Evolutionary conservation across 2,329 filamentous ascomycete genomes (phyloP).

Genomic region (Hansfordia pulvinata): DNA sequence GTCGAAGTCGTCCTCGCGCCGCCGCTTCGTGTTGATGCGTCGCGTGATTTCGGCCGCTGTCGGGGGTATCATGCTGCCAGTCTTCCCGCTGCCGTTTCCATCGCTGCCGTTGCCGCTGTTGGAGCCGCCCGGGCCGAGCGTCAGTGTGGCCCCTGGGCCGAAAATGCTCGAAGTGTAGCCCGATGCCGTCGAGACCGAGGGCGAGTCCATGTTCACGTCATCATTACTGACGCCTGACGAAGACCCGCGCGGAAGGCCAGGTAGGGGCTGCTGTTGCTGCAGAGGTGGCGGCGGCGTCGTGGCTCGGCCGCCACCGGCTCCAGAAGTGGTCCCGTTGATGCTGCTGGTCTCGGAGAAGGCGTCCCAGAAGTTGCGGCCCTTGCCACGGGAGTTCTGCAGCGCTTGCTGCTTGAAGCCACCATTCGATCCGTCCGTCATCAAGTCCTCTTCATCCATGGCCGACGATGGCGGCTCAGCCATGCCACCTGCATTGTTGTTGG

Average conservation of each 20-base stretch:
- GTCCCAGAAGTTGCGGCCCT: conserved; percentile 64
- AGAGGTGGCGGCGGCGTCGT: conserved; percentile 34
- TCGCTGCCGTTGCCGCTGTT: too few species aligned
- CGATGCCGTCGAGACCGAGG: conserved; percentile 26
- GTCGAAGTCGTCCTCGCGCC: conserved; percentile 84
- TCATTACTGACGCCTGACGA: conserved; percentile 55
- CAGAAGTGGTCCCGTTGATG: too few species aligned
- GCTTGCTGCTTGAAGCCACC: conserved; percentile 65
- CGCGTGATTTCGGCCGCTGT: conserved; percentile 63
- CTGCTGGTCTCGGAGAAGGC: conserved; percentile 57
- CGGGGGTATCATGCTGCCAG: too few species aligned
- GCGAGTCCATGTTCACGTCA: conserved; percentile 62
- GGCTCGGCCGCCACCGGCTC: too few species aligned
- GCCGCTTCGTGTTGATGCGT: conserved; percentile 69
- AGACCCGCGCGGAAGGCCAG: conserved; percentile 44
- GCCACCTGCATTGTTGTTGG: too few species aligned
- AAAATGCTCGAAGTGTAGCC: conserved; percentile 18
- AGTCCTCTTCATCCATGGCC: conserved; percentile 58
- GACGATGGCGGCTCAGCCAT: too few species aligned
- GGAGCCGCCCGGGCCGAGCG: too few species aligned
- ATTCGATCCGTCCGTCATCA: conserved; percentile 47
- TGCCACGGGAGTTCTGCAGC: conserved; percentile 57
- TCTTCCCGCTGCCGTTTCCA: conserved; percentile 12
- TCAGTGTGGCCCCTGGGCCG: conserved; percentile 16
- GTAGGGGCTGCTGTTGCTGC: conserved; percentile 54